These are phyloP conservation scores for Fremontodendron californicum DNA, from an alignment of 345 rosid genomes.

Conservation along the genomic window DNA sequence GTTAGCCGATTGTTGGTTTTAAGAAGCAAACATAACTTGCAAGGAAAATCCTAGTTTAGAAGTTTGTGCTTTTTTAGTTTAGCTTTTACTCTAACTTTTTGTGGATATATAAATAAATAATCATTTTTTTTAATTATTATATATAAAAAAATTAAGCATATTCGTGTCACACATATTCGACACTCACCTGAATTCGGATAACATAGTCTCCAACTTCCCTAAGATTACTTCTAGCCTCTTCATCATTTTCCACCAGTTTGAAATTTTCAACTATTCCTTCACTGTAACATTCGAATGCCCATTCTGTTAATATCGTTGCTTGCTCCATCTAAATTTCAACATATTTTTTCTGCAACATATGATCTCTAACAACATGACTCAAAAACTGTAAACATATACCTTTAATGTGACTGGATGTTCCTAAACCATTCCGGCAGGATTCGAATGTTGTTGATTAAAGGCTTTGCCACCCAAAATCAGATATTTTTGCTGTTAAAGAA, in stretches of 20 bases:
- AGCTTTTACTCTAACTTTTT: too few relatives aligned
- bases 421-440: slow-evolving; percentile 41
- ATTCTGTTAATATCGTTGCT: slow-evolving; percentile 5
- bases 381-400: slow-evolving; percentile 32
- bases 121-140: too few relatives aligned
- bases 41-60: background rate
- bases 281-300: slow-evolving; percentile 11
- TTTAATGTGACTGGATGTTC: slow-evolving; percentile 12
- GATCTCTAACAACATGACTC: slow-evolving; percentile 31
- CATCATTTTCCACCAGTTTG: background rate
- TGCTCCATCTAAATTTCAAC: slow-evolving; percentile 8
- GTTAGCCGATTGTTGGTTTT: background rate
- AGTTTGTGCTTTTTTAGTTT: background rate
- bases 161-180: too few relatives aligned
- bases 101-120: too few relatives aligned
- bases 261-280: background rate
- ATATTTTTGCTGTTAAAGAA: slow-evolving; percentile 9
- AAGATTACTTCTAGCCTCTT: background rate
- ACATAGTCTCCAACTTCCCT: too few relatives aligned
- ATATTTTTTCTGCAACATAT: slow-evolving; percentile 8
- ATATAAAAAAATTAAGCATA: too few relatives aligned
- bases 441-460: slow-evolving; percentile 35
- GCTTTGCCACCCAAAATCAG: slow-evolving; percentile 52
- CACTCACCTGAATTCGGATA: too few relatives aligned
- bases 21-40: background rate